These are phyloP conservation scores for Penicillium sp. DNA, from an alignment of 2,329 filamentous ascomycete genomes.

Conservation along the genomic window DNA sequence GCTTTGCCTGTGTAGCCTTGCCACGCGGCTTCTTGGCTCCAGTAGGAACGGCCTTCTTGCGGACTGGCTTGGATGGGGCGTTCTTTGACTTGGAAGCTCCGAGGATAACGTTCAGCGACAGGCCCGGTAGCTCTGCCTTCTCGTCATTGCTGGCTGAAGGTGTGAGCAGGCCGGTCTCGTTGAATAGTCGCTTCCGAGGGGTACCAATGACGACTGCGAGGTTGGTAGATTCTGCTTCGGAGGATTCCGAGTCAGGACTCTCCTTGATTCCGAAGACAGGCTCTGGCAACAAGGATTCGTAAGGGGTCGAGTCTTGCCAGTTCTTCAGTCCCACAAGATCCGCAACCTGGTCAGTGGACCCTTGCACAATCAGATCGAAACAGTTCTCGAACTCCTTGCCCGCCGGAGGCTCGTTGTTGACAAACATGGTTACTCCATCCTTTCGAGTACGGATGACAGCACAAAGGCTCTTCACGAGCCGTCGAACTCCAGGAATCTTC, in stretches of 20 bases:
- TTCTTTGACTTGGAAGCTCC: constrained; percentile 21
- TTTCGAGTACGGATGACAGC: constrained; percentile 73
- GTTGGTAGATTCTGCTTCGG: constrained; percentile 49
- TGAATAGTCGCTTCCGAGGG: constrained; percentile 37
- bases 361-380: constrained; percentile 88
- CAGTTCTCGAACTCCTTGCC: constrained; percentile 85
- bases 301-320: constrained; percentile 53
- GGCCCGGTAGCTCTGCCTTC: constrained; percentile 24
- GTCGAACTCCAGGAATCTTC: constrained; percentile 88
- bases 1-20: constrained; percentile 21
- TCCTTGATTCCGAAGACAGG: constrained; percentile 14
- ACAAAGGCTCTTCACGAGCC: constrained; percentile 89
- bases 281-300: constrained; percentile 35
- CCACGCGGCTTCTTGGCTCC: constrained; percentile 8
- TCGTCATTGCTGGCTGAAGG: constrained; percentile 45
- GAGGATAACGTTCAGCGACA: constrained; percentile 28
- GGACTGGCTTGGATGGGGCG: constrained; percentile 14
- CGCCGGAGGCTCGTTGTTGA: constrained; percentile 83
- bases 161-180: constrained; percentile 40
- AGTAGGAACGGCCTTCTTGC: constrained; percentile 16
- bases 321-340: constrained; percentile 62
- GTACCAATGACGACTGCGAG: constrained; percentile 44
- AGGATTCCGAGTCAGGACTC: constrained; percentile 40
- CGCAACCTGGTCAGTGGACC: constrained; percentile 85
- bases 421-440: constrained; percentile 87